These are phyloP conservation scores for Globisporangium camurandrum DNA, from an alignment of 352 stramenopile genomes.

Conservation along the genomic window DNA sequence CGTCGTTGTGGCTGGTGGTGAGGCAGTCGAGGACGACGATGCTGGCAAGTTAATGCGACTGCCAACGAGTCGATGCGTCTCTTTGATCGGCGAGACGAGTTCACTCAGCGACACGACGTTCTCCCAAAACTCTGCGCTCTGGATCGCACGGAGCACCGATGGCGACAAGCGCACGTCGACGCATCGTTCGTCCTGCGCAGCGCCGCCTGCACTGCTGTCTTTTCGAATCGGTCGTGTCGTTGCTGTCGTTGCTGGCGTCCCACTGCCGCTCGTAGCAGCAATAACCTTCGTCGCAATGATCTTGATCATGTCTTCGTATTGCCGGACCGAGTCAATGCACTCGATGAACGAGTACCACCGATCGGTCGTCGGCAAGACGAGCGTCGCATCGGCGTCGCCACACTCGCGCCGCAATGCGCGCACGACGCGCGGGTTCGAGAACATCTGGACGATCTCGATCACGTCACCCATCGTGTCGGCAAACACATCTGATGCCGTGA, in stretches of 20 bases:
- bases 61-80: slow-evolving; percentile 60
- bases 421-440: slow-evolving; percentile 49
- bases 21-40: not conserved
- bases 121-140: slow-evolving; percentile 67
- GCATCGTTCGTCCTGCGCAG: slow-evolving; percentile 38
- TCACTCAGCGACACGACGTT: slow-evolving; percentile 65
- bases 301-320: slow-evolving; percentile 83
- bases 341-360: slow-evolving; percentile 79
- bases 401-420: slow-evolving; percentile 57
- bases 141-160: slow-evolving; percentile 42
- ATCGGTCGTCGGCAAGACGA: slow-evolving; percentile 34
- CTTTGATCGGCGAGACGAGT: slow-evolving; percentile 72
- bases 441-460: slow-evolving; percentile 54
- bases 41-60: slow-evolving; percentile 7
- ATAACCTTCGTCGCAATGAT: slow-evolving; percentile 60
- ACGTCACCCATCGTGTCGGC: slow-evolving; percentile 58
- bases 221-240: slow-evolving; percentile 18
- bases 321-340: slow-evolving; percentile 65
- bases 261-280: slow-evolving; percentile 1
- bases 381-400: slow-evolving; percentile 43
- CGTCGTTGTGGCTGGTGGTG: too few species aligned
- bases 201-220: slow-evolving; percentile 35
- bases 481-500: slow-evolving; percentile 43
- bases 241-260: not conserved
- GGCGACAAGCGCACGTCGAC: slow-evolving; percentile 29